A percentile compares a stretch with the other conserved stretches of the same genome.
phyloP scores from a whole-genome alignment of 2,329 filamentous ascomycete genomes.

The Cryphonectria parasitica region DNA sequence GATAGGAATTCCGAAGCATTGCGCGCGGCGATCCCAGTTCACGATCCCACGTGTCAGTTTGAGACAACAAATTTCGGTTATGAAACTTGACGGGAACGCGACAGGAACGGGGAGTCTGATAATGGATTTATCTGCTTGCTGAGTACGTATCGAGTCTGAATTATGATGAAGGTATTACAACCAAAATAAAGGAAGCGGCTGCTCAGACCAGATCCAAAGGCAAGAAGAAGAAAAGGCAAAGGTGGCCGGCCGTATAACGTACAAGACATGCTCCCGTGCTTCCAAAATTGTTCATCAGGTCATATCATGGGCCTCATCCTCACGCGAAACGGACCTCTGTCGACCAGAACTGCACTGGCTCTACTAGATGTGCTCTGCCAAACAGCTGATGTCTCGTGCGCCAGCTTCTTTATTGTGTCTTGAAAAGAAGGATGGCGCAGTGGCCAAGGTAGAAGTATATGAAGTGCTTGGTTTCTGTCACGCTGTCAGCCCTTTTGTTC shows the following conservation, averaged over 20 bases:
- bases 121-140: conserved; percentile 1
- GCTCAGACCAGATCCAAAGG: not conserved
- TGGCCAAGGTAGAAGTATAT: conserved; percentile 99
- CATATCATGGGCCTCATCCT: conserved; percentile 5
- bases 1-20: conserved; percentile 3
- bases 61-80: not conserved
- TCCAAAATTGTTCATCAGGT: conserved; percentile 9
- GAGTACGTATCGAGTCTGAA: not conserved
- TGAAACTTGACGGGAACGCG: not conserved
- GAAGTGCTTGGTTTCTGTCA: conserved; percentile 95
- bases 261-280: conserved; percentile 9
- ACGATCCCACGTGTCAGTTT: not conserved
- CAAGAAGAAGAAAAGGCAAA: not conserved
- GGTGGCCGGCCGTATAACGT: not conserved
- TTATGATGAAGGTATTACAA: not conserved
- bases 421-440: conserved; percentile 97
- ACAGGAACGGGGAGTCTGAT: not conserved
- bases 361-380: conserved; percentile 1
- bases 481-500: conserved; percentile 16
- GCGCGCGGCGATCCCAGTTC: not conserved
- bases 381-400: not conserved
- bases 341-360: not conserved
- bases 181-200: not conserved
- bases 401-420: conserved; percentile 75
- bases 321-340: not conserved